phyloP scores from a whole-genome alignment of 1,284 basidiomycete species.

The Cystobasidium sp. region DNA sequence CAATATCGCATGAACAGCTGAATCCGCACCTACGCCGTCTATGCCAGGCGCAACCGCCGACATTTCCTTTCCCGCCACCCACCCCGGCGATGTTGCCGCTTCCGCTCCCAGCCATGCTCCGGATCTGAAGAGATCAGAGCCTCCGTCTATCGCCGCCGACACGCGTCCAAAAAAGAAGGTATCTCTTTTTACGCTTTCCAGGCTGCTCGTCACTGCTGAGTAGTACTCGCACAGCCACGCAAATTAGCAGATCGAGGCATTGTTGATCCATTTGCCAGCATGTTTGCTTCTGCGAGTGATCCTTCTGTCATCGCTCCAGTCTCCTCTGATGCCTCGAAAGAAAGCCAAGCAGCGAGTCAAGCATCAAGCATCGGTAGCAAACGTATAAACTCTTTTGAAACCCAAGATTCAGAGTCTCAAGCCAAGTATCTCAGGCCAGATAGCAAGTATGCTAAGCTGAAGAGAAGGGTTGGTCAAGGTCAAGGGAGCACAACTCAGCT shows the following conservation, averaged over 20 bases:
- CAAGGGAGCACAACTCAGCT: slow-evolving; percentile 14
- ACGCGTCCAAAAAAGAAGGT: slow-evolving; percentile 18
- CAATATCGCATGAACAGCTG: background rate
- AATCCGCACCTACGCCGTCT: slow-evolving; percentile 1
- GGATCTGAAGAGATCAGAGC: background rate
- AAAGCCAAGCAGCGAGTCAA: background rate
- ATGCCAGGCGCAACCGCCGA: slow-evolving; percentile 32
- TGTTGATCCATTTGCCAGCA: slow-evolving; percentile 18
- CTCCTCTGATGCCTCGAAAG: background rate
- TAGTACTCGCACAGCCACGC: slow-evolving; percentile 8
- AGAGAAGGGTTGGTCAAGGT: slow-evolving; percentile 17
- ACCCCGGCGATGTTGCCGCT: slow-evolving; percentile 26
- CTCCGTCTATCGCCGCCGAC: background rate
- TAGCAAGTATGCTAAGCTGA: slow-evolving; percentile 40
- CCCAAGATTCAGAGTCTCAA: slow-evolving; percentile 13
- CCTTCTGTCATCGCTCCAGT: background rate
- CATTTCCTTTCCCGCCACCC: slow-evolving; percentile 25
- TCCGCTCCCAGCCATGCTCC: slow-evolving; percentile 2
- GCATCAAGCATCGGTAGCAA: background rate
- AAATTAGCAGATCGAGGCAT: slow-evolving; percentile 26
- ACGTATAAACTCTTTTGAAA: background rate
- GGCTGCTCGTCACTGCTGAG: background rate
- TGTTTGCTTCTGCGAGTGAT: background rate
- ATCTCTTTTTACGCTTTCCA: background rate
- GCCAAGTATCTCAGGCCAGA: background rate